Conservation (phyloP, 345 rosid genomes). For the Microcos paniculata region DNA sequence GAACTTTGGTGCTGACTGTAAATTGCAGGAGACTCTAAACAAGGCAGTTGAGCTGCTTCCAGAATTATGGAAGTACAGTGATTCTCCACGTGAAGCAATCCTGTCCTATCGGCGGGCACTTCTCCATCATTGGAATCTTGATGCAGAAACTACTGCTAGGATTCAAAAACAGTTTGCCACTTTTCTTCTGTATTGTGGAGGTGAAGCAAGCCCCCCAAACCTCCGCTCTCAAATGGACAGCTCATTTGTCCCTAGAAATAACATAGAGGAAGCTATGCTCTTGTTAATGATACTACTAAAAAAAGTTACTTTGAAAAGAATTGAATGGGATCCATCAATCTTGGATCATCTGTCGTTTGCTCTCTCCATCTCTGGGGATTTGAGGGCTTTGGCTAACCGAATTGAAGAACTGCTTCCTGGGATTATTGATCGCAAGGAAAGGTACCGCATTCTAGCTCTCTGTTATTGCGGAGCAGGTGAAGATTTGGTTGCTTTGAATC, state of each 20-base stretch:
- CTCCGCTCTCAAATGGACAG: conserved; percentile 67
- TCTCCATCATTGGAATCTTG: conserved; percentile 71
- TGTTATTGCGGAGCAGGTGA: conserved; percentile 73
- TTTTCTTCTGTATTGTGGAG: conserved; percentile 79
- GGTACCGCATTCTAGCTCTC: conserved; percentile 49
- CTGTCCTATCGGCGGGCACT: conserved; percentile 71
- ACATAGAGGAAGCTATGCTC: conserved; percentile 79
- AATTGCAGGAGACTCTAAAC: conserved; percentile 68
- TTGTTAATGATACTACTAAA: conserved; percentile 69
- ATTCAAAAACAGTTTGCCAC: conserved; percentile 73
- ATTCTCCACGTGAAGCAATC: conserved; percentile 56
- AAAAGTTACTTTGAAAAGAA: conserved; percentile 56
- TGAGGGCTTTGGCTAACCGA: conserved; percentile 54
- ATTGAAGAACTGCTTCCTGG: conserved; percentile 71
- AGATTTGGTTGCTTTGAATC: conserved; percentile 59
- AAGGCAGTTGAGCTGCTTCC: conserved; percentile 90
- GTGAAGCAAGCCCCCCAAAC: conserved; percentile 72
- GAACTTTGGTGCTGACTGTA: conserved; percentile 62
- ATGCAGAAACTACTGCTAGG: conserved; percentile 55
- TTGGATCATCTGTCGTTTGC: conserved; percentile 81
- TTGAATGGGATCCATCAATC: conserved; percentile 74
- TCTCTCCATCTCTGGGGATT: conserved; percentile 60
- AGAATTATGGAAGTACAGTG: conserved; percentile 73
- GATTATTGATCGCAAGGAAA: conserved; percentile 51
- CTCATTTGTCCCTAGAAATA: conserved; percentile 72